Percentiles rank a stretch among this genome's conserved stretches.
Conservation (phyloP, 805 yeast species). For the Ogataea nitratoaversa region DNA sequence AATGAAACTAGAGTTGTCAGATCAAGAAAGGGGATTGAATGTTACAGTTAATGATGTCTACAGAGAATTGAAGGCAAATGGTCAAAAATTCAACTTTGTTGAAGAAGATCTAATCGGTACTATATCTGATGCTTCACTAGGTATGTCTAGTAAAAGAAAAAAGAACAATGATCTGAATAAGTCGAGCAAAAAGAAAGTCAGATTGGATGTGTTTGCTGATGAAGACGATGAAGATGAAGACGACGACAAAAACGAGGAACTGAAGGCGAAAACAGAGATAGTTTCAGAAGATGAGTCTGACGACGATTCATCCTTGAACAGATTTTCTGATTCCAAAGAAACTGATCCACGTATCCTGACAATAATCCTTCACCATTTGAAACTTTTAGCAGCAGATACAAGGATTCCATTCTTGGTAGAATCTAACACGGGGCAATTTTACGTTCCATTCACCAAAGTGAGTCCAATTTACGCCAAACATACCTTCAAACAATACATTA, state of each 20-base stretch:
- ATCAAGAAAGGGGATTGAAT: slow-evolving; percentile 32
- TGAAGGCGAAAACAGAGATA: slow-evolving; percentile 2
- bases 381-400: slow-evolving; percentile 51
- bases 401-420: slow-evolving; percentile 58
- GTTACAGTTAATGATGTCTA: slow-evolving; percentile 42
- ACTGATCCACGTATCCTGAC: slow-evolving; percentile 20
- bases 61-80: slow-evolving; percentile 22
- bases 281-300: slow-evolving; percentile 3
- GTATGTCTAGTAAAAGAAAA: slow-evolving; percentile 14
- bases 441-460: slow-evolving; percentile 58
- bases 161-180: slow-evolving; percentile 7
- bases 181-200: slow-evolving; percentile 20
- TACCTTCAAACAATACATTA: slow-evolving; percentile 53
- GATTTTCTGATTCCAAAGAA: too few relatives aligned
- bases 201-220: slow-evolving; percentile 26
- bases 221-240: slow-evolving; percentile 28
- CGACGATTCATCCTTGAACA: too few relatives aligned
- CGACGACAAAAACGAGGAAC: slow-evolving; percentile 27
- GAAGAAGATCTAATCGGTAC: slow-evolving; percentile 32
- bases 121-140: slow-evolving; percentile 33
- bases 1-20: slow-evolving; percentile 28
- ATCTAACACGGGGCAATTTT: slow-evolving; percentile 50
- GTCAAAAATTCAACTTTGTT: slow-evolving; percentile 34
- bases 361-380: slow-evolving; percentile 52
- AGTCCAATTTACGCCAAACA: slow-evolving; percentile 41